Evolutionary conservation across 148 eudicot genomes (phyloP), one percentile per base, ranked within the genome.

Genomic region (Dysphania ambrosioides): DNA sequence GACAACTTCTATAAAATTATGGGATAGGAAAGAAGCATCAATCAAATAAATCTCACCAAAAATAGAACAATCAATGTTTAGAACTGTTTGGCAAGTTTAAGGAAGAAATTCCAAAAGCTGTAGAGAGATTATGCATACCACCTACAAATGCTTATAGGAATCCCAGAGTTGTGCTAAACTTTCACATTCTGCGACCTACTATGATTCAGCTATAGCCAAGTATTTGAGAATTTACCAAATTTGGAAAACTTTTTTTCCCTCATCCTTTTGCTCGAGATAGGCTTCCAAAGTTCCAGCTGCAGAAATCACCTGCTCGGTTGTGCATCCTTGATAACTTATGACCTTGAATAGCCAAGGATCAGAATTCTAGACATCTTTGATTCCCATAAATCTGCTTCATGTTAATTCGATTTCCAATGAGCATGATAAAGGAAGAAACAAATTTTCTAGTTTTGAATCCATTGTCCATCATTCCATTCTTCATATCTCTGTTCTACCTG

Each of bases 1-100:
- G 75, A 78, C 67, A 57, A 66, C 51, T 57, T 66, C 76, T 71
- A 41, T 71, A 70, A 65, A 57, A 24, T n/a, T 26, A 31, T 72
- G 41, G 9, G 10, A 16, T 35, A 72, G 72, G 58, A 31, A 53
- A 72, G 21, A 24, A 72, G 11, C 12, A 64, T 8, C 42, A 56
- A 58, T 4, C 60, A 72, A 62, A 44, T 16, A 68, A 73, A 31
- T 56, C 68, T 30, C 23, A 32, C 76, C 72, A 78, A 34, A 57
- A 21, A 24, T 56, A 24, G 4, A 31, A 38, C 57, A 57, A 42
- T 15, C 10, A 30, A 11, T 68, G 41, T 65, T 47, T 27, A 30
- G 2, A 5, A 6, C 19, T 18, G 68, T 35, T n/a, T 32, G 68
- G 68, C 13, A 35, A 32, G 42, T 64, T 64, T 64, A 16, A 59